These are phyloP conservation scores for Exophiala phaeomuriformis DNA, from an alignment of 2,329 filamentous ascomycete species.

Conservation along the genomic window DNA sequence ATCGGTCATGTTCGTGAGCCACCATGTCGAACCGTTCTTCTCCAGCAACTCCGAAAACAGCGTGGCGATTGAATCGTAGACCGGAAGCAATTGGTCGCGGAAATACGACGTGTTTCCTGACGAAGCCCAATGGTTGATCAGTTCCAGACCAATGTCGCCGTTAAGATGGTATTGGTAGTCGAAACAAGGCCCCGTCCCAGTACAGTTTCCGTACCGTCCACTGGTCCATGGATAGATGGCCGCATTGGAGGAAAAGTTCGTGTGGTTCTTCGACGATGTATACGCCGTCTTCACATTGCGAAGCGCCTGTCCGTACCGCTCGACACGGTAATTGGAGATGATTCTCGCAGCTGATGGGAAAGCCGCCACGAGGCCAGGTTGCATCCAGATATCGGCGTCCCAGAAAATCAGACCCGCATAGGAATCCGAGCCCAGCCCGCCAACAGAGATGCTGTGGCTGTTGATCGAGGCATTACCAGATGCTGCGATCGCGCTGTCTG, in stretches of 20 bases:
- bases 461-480: conserved; percentile 46
- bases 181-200: conserved; percentile 56
- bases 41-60: conserved; percentile 55
- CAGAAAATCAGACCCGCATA: conserved; percentile 62
- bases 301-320: conserved; percentile 52
- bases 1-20: conserved; percentile 60
- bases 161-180: conserved; percentile 68
- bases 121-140: conserved; percentile 54
- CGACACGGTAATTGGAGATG: conserved; percentile 57
- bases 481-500: conserved; percentile 46
- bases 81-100: conserved; percentile 50
- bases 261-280: conserved; percentile 53
- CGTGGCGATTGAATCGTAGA: conserved; percentile 57
- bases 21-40: conserved; percentile 51
- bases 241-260: conserved; percentile 49
- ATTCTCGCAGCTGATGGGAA: conserved; percentile 56
- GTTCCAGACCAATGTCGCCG: conserved; percentile 58
- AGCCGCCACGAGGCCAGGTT: conserved; percentile 57
- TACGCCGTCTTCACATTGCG: conserved; percentile 52
- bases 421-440: conserved; percentile 59
- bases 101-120: conserved; percentile 54
- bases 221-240: conserved; percentile 63
- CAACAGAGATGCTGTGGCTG: conserved; percentile 59
- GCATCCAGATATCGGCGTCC: conserved; percentile 63
- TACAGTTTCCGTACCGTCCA: conserved; percentile 61